phyloP scores from a whole-genome alignment of 2,329 filamentous ascomycete species.

The Ascomycota sp. region DNA sequence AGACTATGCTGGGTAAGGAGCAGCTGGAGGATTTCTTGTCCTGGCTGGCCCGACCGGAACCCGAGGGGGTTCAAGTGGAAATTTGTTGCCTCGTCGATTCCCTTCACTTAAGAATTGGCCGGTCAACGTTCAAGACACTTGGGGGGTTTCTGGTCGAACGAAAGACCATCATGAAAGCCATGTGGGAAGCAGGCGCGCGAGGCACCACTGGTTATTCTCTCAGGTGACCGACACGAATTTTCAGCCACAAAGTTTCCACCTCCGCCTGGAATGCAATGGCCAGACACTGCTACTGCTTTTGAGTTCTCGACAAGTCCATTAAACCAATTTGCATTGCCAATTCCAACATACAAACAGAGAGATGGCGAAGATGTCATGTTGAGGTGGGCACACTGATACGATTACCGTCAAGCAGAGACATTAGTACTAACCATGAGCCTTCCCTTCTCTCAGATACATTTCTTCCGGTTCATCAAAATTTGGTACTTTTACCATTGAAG shows the following conservation, averaged over 20 bases:
- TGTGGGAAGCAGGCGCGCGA: constrained; percentile 68
- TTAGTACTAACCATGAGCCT: neutral
- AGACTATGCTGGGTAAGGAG: constrained; percentile 69
- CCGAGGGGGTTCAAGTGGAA: constrained; percentile 81
- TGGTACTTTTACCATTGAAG: constrained; percentile 50
- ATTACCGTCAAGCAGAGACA: neutral
- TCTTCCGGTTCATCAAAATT: constrained; percentile 80
- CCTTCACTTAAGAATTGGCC: constrained; percentile 95
- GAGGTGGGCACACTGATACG: constrained; percentile 37
- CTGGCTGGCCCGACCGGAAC: constrained; percentile 55
- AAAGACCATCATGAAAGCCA: constrained; percentile 59
- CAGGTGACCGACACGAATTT: constrained; percentile 92
- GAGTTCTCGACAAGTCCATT: constrained; percentile 86
- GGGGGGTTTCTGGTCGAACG: constrained; percentile 84
- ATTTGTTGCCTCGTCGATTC: constrained; percentile 72
- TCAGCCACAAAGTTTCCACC: constrained; percentile 64
- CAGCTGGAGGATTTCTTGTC: constrained; percentile 64
- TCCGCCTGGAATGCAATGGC: constrained; percentile 40
- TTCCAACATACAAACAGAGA: constrained; percentile 63
- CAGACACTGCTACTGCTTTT: constrained; percentile 46
- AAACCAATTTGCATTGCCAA: constrained; percentile 82
- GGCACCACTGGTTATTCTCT: constrained; percentile 61
- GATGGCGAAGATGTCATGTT: constrained; percentile 68
- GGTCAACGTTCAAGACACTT: constrained; percentile 73
- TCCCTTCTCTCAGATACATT: constrained; percentile 35